These are phyloP conservation scores for Penicillium ochrochloron DNA, from an alignment of 495 filamentous ascomycete genomes.

Conservation along the genomic window DNA sequence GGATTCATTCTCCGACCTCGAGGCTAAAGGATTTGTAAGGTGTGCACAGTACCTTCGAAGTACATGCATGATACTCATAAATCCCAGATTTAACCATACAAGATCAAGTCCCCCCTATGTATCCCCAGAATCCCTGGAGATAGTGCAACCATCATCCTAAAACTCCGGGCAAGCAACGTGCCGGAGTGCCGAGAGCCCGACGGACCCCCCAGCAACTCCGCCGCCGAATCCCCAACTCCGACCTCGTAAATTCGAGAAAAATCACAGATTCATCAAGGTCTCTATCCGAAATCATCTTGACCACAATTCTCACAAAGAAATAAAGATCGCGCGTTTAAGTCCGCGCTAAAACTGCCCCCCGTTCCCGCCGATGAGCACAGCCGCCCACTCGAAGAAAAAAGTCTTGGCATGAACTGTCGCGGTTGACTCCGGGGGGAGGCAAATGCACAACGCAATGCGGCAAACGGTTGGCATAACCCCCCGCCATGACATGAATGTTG, in stretches of 20 bases:
- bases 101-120: not conserved
- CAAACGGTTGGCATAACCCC: conserved; percentile 24
- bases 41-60: not conserved
- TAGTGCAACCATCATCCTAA: not conserved
- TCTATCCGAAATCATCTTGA: not conserved
- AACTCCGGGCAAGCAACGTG: not conserved
- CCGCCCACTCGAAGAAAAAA: conserved; percentile 10
- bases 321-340: not conserved
- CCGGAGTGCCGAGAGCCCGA: not conserved
- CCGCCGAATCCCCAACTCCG: not conserved
- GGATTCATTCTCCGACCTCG: not conserved
- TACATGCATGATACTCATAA: not conserved
- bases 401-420: conserved; percentile 26
- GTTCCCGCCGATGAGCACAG: not conserved
- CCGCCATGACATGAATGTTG: conserved; percentile 16
- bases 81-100: not conserved
- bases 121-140: not conserved
- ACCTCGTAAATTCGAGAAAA: not conserved
- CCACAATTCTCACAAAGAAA: not conserved
- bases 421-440: conserved; percentile 15
- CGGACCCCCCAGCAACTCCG: not conserved
- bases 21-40: not conserved
- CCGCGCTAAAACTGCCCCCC: conserved; percentile 9
- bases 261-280: not conserved
- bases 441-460: conserved; percentile 29